Base-by-base conservation (phyloP, 768 basidiomycete genomes). In the Podaxis sp. region DNA sequence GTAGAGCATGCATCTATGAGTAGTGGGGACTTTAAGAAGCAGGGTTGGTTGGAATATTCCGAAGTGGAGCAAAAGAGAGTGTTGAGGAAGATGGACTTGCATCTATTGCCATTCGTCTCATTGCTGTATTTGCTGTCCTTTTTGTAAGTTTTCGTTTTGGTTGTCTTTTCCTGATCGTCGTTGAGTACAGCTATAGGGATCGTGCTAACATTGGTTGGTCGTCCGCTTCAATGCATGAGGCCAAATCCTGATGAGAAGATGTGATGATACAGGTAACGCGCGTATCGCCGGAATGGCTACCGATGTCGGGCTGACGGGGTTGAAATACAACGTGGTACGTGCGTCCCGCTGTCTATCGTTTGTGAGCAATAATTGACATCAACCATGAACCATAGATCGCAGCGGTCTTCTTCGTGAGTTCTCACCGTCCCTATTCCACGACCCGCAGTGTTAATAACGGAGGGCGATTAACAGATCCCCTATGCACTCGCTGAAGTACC, bases 61-160 rank as follows among this genome's bases (percentile, higher is more conserved):
- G 73, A 74, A 55, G 66, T 30, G 26, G 70, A 74, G 56, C 60
- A 65, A 56, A 62, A 68, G 58, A 67, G 68, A 44, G 67, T 76
- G 17, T 64, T 82, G 50, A 72, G 79, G 26, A 83, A 82, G 66
- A 65, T 82, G 33, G 81, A 83, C 65, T 68, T 71, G 63, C 79
- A 82, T 63, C 65, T 82, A 24, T 65, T 83, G 53, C 80, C 81
- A 6, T 73, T 82, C 53, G 75, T 82, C 40, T 80, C 79, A 4
- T 60, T 80, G 40, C 67, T 83, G 11, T 82, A 81, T 61, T 70
- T 82, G 44, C 71, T 81, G 55, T 81, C 79, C 6, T 82, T 82
- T 66, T 67, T 82, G 78, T 81, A 64, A 72, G 80, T 75, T 2
- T 44, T 22, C 15, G 8, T 7, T 30, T 26, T 33, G 20, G 24